phyloP scores from a whole-genome alignment of 2,329 filamentous ascomycete species.

The Geosmithia putterillii region DNA sequence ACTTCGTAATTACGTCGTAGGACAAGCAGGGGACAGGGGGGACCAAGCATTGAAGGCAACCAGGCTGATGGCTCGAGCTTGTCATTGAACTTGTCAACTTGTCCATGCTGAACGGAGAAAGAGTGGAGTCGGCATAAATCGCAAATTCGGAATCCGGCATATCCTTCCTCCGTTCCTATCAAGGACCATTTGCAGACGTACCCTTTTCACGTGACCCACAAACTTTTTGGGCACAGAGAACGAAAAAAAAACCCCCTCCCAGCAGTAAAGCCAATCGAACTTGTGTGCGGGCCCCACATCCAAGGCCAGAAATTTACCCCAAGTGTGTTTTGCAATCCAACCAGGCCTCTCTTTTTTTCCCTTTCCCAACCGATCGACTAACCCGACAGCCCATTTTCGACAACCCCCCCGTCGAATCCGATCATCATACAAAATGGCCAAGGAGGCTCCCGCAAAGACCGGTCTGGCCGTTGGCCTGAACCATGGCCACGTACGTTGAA shows the following conservation, averaged over 20 bases:
- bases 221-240: not conserved
- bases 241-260: not conserved
- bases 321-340: too few relatives aligned
- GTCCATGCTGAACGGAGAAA: too few relatives aligned
- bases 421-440: slow-evolving; percentile 35
- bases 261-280: not conserved
- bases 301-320: not conserved
- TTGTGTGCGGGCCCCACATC: slow-evolving; percentile 1
- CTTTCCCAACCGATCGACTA: slow-evolving; percentile 14
- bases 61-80: too few relatives aligned
- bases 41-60: too few relatives aligned
- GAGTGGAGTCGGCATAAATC: not conserved
- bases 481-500: slow-evolving; percentile 53
- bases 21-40: too few relatives aligned
- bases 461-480: slow-evolving; percentile 51
- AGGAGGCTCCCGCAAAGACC: slow-evolving; percentile 43
- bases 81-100: too few relatives aligned
- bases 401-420: slow-evolving; percentile 5
- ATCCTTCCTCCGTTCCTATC: not conserved
- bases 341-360: slow-evolving; percentile 10
- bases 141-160: not conserved
- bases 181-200: too few relatives aligned
- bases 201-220: slow-evolving; percentile 5
- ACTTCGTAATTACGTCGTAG: too few relatives aligned
- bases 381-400: slow-evolving; percentile 16